Conservation (phyloP, 2,329 filamentous ascomycete genomes). For the Ascosphaera aggregata region DNA sequence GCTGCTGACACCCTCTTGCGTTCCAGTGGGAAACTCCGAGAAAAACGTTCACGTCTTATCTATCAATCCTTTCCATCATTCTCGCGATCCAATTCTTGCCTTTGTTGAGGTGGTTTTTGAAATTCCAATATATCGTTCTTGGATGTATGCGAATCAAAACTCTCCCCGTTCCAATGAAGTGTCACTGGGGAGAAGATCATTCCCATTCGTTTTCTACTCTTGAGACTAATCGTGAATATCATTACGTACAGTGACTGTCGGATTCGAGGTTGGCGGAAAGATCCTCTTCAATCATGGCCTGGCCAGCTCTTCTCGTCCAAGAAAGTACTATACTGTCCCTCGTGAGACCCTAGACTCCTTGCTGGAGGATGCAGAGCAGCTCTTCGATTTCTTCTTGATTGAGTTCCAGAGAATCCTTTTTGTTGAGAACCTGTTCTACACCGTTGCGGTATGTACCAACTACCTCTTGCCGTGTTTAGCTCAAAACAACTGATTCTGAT, state of each 20-base stretch:
- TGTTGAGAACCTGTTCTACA: slow-evolving; percentile 39
- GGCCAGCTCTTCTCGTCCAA: slow-evolving; percentile 36
- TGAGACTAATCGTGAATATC: too few species aligned
- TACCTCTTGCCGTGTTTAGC: background rate
- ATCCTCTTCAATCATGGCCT: slow-evolving; percentile 32
- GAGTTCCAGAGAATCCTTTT: slow-evolving; percentile 44
- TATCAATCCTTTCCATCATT: slow-evolving; percentile 31
- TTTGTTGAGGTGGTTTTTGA: slow-evolving; percentile 37
- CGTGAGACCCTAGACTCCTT: slow-evolving; percentile 38
- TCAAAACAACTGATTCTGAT: background rate
- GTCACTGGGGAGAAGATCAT: too few species aligned
- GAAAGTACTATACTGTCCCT: slow-evolving; percentile 41
- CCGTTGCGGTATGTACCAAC: slow-evolving; percentile 29
- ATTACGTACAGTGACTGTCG: slow-evolving; percentile 33
- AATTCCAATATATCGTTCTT: slow-evolving; percentile 33
- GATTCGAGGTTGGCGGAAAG: slow-evolving; percentile 33
- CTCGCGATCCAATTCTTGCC: slow-evolving; percentile 40
- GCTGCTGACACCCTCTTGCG: slow-evolving; percentile 3
- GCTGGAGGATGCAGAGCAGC: slow-evolving; percentile 37
- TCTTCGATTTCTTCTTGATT: slow-evolving; percentile 45
- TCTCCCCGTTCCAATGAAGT: background rate
- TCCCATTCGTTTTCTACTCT: too few species aligned
- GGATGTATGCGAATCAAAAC: slow-evolving; percentile 23
- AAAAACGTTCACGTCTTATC: slow-evolving; percentile 37
- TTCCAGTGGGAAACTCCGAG: slow-evolving; percentile 39